These are phyloP conservation scores for Lasiodiplodia theobromae DNA, from an alignment of 2,329 filamentous ascomycete genomes.

Conservation along the genomic window DNA sequence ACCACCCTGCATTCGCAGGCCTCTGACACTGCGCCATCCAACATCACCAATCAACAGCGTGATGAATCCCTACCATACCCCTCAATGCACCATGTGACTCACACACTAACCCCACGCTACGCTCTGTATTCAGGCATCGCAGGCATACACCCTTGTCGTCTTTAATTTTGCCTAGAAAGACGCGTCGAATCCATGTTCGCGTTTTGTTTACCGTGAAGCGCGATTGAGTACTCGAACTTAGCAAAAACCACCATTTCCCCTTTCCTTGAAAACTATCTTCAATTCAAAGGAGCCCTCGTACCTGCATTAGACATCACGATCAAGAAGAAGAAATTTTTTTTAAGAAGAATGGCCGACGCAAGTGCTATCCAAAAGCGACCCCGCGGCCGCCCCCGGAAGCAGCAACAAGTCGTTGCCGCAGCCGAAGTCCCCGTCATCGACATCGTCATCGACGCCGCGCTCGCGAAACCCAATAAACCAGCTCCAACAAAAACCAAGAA, in stretches of 20 bases:
- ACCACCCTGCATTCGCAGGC: neutral
- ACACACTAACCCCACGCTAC: neutral
- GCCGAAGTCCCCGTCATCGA: neutral
- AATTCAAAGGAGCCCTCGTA: too few relatives aligned
- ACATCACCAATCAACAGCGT: neutral
- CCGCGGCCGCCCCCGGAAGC: conserved; percentile 13
- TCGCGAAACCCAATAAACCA: neutral
- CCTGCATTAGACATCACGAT: too few relatives aligned
- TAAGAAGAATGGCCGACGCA: neutral
- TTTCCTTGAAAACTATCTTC: neutral
- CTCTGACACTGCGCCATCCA: neutral
- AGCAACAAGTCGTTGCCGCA: conserved; percentile 8
- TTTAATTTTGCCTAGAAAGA: neutral
- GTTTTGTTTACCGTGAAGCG: neutral
- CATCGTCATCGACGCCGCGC: neutral
- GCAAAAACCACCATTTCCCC: neutral
- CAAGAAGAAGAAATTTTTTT: neutral
- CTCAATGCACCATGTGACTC: neutral
- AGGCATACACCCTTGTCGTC: neutral
- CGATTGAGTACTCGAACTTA: neutral
- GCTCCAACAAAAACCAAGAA: neutral
- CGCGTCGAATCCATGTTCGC: neutral
- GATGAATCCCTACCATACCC: neutral
- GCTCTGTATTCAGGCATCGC: neutral
- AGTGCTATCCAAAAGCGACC: neutral